Evolutionary conservation across 441 rosid genomes (phyloP).

Genomic region (Populus tomentosa): DNA sequence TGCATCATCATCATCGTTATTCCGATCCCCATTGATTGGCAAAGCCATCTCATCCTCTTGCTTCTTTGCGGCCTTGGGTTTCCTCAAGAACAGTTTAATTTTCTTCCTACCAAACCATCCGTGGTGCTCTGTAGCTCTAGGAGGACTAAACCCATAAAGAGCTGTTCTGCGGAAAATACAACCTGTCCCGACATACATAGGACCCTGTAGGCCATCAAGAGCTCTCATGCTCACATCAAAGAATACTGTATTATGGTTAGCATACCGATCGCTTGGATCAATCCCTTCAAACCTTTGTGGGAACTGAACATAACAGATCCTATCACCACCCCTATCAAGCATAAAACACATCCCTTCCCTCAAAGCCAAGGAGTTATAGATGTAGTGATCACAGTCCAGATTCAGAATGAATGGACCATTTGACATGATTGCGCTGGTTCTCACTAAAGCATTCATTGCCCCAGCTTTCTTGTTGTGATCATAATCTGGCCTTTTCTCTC

Average conservation of each 20-base stretch:
- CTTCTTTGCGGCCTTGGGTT: conserved; percentile 45
- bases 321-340: conserved; percentile 84
- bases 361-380: conserved; percentile 65
- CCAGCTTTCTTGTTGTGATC: conserved; percentile 94
- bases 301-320: conserved; percentile 78
- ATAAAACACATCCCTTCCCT: conserved; percentile 97
- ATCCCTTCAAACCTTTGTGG: conserved; percentile 94
- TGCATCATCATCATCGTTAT: conserved; percentile 51
- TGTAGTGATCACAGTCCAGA: conserved; percentile 86
- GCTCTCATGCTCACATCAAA: conserved; percentile 93
- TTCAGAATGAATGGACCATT: conserved; percentile 87
- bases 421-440: conserved; percentile 88
- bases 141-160: conserved; percentile 82
- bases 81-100: conserved; percentile 50
- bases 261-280: conserved; percentile 80
- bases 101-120: conserved; percentile 68
- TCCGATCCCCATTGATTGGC: conserved; percentile 39
- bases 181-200: conserved; percentile 90
- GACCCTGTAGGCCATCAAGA: conserved; percentile 85
- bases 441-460: conserved; percentile 83
- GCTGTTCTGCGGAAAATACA: conserved; percentile 87
- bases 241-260: conserved; percentile 87
- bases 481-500: conserved; percentile 78
- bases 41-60: conserved; percentile 44
- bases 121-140: conserved; percentile 61